Evolutionary conservation across 495 filamentous ascomycete species (phyloP), one percentile per base, ranked within the genome.

Genomic region (Aspergillus taichungensis): DNA sequence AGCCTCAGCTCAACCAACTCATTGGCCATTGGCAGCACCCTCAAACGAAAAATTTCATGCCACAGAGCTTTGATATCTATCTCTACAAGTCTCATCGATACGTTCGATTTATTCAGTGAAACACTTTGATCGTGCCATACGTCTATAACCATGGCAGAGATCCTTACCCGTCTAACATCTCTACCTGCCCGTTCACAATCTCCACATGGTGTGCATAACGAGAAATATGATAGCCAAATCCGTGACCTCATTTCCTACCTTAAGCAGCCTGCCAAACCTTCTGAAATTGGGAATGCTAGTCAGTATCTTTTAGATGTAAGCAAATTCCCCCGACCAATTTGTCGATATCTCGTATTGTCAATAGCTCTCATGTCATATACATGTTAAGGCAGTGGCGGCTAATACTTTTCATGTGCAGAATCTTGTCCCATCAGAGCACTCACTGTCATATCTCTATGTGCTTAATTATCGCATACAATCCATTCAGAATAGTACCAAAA

Each of bases 381-480:
- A 4, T 13, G n/a, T 18, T 2, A n/a, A n/a, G 6, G n/a, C 7
- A 11, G 30, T 24, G 8, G 27, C 30, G 12, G 40, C 36, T 47
- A 32, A 53, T 8, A 40, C 3, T 14, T n/a, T n/a, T 31, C 13
- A 37, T 35, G 13, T 30, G 5, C 36, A 75, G 72, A 51, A 57
- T 18, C 51, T 76, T 30, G 60, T 71, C 45, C 69, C 73, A 12
- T 55, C 59, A 8, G 53, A 52, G 13, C 69, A 76, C 46, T 66
- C 67, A 3, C 38, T 72, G 27, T 57, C 67, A 7, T 76, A 67
- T 45, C 54, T 75, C 10, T 60, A 64, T 30, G 51, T 69, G 7
- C 54, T 75, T 18, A 51, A 56, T 8, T 49, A 58, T 11, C 62
- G 68, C 42, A 61, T 71, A 30, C 49, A 59, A 24, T 46, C 43